These are phyloP conservation scores for Citrullus amarus DNA, from an alignment of 306 rosid genomes.

Conservation along the genomic window DNA sequence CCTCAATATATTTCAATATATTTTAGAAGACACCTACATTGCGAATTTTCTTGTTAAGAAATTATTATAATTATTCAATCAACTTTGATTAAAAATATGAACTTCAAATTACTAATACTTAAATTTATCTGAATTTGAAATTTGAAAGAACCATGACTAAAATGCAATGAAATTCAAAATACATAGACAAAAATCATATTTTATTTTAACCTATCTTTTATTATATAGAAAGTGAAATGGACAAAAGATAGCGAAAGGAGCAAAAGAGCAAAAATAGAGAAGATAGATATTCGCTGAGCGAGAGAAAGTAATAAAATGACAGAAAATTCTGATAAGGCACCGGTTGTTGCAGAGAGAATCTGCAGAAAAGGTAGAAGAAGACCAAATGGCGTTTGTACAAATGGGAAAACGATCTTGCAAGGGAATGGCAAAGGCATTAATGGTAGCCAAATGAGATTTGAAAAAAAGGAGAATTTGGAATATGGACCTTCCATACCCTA, in stretches of 20 bases:
- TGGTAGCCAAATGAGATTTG: background rate
- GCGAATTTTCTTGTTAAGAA: no score
- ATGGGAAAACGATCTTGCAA: constrained; percentile 2
- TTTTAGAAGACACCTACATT: no score
- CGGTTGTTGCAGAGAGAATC: constrained; percentile 10
- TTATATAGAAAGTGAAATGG: background rate
- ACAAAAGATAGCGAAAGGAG: background rate
- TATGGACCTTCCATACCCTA: background rate
- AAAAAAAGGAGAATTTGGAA: background rate
- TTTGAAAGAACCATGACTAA: no score
- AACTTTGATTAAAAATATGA: no score
- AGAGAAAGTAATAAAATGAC: background rate
- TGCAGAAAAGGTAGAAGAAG: constrained; percentile 5
- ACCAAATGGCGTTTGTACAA: constrained; percentile 5
- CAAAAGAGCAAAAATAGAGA: background rate
- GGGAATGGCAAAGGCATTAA: constrained; percentile 3
- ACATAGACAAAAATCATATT: no score
- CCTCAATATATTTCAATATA: no score
- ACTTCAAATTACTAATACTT: no score
- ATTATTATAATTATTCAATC: no score
- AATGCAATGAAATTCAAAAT: no score
- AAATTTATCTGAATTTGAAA: no score
- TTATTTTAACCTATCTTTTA: background rate
- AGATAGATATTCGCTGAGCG: background rate
- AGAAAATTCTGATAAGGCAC: constrained; percentile 2